These are phyloP conservation scores for Citrus glauca DNA, from an alignment of 345 rosid species.

Conservation along the genomic window DNA sequence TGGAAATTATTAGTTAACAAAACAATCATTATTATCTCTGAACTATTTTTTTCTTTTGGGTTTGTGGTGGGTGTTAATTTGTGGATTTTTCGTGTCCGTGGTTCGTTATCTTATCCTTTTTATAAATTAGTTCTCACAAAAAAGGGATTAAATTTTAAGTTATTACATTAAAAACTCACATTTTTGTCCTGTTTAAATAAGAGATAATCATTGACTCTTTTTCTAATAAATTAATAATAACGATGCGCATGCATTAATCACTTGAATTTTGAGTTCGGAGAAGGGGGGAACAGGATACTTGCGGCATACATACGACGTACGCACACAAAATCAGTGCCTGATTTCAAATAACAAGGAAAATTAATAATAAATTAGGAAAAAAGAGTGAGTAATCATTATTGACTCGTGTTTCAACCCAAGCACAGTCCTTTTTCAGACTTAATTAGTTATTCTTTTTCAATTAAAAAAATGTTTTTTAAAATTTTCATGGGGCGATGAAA, in stretches of 20 bases:
- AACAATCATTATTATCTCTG: too few relatives aligned
- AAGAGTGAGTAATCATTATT: constrained; percentile 7
- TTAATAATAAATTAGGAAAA: background rate
- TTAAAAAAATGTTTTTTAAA: background rate
- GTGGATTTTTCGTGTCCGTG: too few relatives aligned
- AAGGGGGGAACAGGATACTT: too few relatives aligned
- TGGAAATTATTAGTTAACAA: background rate
- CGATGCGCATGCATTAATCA: background rate
- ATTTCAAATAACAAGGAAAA: background rate
- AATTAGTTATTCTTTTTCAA: background rate
- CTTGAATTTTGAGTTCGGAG: background rate
- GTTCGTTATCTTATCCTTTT: too few relatives aligned
- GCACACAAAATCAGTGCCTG: background rate
- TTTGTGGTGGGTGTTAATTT: too few relatives aligned
- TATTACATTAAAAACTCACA: too few relatives aligned
- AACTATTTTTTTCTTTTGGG: too few relatives aligned
- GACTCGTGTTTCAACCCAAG: constrained; percentile 7
- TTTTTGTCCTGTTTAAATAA: too few relatives aligned
- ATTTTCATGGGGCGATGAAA: background rate
- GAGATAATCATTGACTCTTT: too few relatives aligned
- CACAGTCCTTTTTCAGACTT: background rate
- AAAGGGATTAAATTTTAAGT: too few relatives aligned
- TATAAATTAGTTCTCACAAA: too few relatives aligned
- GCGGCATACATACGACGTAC: background rate
- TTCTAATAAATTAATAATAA: too few relatives aligned